Conservation (phyloP, 495 filamentous ascomycete genomes). For the Sordaria brevicollis region DNA sequence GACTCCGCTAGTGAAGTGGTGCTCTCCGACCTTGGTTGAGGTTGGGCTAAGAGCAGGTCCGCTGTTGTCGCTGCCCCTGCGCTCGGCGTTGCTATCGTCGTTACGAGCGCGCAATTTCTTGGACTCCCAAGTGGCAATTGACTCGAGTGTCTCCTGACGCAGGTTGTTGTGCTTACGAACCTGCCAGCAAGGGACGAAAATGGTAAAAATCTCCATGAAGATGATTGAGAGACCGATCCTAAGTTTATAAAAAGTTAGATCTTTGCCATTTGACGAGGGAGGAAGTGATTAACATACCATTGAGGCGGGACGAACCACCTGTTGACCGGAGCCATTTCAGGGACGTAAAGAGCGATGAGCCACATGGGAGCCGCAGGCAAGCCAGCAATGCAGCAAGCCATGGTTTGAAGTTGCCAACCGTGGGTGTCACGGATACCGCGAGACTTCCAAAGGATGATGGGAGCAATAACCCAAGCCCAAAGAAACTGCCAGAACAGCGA, state of each 20-base stretch:
- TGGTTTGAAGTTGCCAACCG: slow-evolving; percentile 58
- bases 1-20: neutral
- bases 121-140: slow-evolving; percentile 22
- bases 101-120: slow-evolving; percentile 11
- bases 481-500: slow-evolving; percentile 53
- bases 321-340: slow-evolving; percentile 45
- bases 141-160: slow-evolving; percentile 18
- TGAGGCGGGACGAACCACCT: slow-evolving; percentile 32
- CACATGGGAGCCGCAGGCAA: slow-evolving; percentile 58
- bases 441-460: slow-evolving; percentile 30
- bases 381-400: slow-evolving; percentile 47
- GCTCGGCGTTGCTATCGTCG: neutral
- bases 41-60: slow-evolving; percentile 10
- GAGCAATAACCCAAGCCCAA: slow-evolving; percentile 49
- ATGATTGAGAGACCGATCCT: slow-evolving; percentile 25
- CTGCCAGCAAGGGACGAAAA: slow-evolving; percentile 34
- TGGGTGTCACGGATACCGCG: slow-evolving; percentile 51
- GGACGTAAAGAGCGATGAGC: slow-evolving; percentile 50
- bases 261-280: neutral
- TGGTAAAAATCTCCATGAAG: slow-evolving; percentile 41
- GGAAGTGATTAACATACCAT: slow-evolving; percentile 36
- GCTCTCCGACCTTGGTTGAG: slow-evolving; percentile 14
- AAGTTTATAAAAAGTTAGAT: neutral
- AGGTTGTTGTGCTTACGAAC: slow-evolving; percentile 17
- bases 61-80: neutral